Evolutionary conservation across 139 green algal species (phyloP).

Genomic region (Ulvella scutata): DNA sequence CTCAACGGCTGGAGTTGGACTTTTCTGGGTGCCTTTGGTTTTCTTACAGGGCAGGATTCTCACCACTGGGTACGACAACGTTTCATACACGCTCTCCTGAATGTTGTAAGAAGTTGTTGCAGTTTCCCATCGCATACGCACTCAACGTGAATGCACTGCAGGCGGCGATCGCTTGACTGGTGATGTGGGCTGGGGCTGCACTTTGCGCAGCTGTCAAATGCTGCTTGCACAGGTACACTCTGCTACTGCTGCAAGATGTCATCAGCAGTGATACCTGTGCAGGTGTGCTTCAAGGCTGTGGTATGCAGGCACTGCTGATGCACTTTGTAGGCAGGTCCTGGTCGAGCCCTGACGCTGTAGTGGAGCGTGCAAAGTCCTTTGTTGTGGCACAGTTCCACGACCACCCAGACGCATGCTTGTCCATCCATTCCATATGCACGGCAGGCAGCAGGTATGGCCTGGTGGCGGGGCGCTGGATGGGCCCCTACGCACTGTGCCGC

Average conservation of each 20-base stretch:
- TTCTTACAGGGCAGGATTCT: neutral
- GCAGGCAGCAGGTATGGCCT: slow-evolving; percentile 44
- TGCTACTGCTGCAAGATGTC: neutral
- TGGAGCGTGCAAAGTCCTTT: too few relatives aligned
- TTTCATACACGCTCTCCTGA: neutral
- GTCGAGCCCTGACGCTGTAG: neutral
- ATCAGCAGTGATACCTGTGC: neutral
- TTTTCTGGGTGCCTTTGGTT: neutral
- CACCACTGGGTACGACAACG: neutral
- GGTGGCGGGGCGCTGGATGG: slow-evolving; percentile 67
- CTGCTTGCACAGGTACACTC: slow-evolving; percentile 60
- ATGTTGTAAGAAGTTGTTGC: neutral
- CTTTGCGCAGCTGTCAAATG: slow-evolving; percentile 87
- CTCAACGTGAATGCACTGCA: neutral
- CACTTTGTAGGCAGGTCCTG: slow-evolving; percentile 27
- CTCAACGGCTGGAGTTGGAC: neutral
- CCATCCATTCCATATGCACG: slow-evolving; percentile 63
- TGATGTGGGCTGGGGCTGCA: slow-evolving; percentile 89
- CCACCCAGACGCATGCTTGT: slow-evolving; percentile 27
- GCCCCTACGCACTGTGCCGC: slow-evolving; percentile 68
- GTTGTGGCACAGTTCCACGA: slow-evolving; percentile 43
- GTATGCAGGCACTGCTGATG: slow-evolving; percentile 32
- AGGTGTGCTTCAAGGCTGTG: neutral
- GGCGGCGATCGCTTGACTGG: slow-evolving; percentile 25
- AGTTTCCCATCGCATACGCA: neutral